Base-by-base conservation (phyloP, 1,139 yeast species). In the Magnusiomyces clavatus region DNA sequence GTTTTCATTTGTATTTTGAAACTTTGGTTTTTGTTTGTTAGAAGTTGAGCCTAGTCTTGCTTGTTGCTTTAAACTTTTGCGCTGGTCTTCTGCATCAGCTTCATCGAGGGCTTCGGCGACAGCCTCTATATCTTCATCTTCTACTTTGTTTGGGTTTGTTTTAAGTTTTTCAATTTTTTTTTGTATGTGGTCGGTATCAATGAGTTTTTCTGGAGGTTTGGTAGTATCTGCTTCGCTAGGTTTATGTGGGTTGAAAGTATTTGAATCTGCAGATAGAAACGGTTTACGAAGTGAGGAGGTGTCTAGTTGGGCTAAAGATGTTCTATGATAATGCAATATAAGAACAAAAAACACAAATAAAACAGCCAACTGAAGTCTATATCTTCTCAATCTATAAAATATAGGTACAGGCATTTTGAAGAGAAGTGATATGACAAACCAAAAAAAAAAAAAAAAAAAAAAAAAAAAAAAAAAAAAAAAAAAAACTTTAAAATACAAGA, bases 391-490 rank as follows among this genome's bases (percentile, higher is more conserved):
- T 45, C 50, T 46, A 42, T 45, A 48, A 24, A 49, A 35, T 17
- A 50, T 29, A 34, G 55, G 53, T 11, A 46, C 52, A 43, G 55
- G 47, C 55, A 52, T 52, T n/a, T 36, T 45, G 35, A 45, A 5
- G 31, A 24, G 8, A 8, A 24, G 8, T 24, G 8, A 24, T 24
- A 8, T 24, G 31, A 24, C 4, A 24, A 24, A 5, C 8, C 31
- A 24, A 24, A 24, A 24, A 24, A 24, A 24, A 20, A 29, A 16
- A 6, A 29, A 2, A 37, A 37, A 37, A 39, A 19, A 12, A 16
- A 24, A 37, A 34, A 1, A 34, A 45, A 10, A 35, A 19, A 24
- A 24, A 24, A 24, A 24, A 24, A 24, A 24, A 24, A 24, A 8
- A 24, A 24, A 24, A 8, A n/a, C n/a, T n/a, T n/a, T n/a, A n/a